Percentiles rank a stretch among this genome's conserved stretches.
Evolutionary conservation across 2,329 filamentous ascomycete genomes (phyloP).

Genomic region (Exophiala bonariae): DNA sequence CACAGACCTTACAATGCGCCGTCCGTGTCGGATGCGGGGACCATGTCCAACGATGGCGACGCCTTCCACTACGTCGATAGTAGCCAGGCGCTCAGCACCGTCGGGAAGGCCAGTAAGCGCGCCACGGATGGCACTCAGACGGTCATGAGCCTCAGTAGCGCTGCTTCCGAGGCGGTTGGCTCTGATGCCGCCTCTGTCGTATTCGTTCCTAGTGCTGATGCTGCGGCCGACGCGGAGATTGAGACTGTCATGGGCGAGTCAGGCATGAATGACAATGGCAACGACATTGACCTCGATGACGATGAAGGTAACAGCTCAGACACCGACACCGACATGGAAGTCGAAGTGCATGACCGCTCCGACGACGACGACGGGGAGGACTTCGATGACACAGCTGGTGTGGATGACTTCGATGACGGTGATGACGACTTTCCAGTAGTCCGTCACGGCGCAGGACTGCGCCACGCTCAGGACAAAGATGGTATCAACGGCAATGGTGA

Average conservation of each 20-base stretch:
- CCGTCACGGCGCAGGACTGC: no score
- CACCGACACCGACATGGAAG: conserved; percentile 14
- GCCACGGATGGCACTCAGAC: conserved; percentile 37
- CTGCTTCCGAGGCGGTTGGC: conserved; percentile 1
- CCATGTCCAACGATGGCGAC: conserved; percentile 32
- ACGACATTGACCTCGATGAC: no score
- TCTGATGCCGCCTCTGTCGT: not conserved
- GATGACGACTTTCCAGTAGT: conserved; percentile 23
- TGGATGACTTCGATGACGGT: conserved; percentile 13
- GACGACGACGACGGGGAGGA: conserved; percentile 25
- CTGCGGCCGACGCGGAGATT: conserved; percentile 6
- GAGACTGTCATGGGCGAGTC: no score
- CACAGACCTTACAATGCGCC: not conserved
- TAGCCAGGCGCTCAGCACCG: conserved; percentile 34
- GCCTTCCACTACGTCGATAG: conserved; percentile 31
- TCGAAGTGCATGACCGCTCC: conserved; percentile 13
- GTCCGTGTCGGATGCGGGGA: conserved; percentile 35
- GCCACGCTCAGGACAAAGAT: no score
- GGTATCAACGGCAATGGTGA: conserved; percentile 13
- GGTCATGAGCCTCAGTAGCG: conserved; percentile 19
- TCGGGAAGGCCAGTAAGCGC: conserved; percentile 36
- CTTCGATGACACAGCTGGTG: conserved; percentile 24
- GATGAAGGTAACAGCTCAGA: conserved; percentile 9
- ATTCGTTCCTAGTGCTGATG: not conserved
- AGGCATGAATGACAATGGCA: conserved; percentile 9